Percentiles rank a stretch among this genome's conserved stretches.
Evolutionary conservation across 2,329 filamentous ascomycete species (phyloP).

Genomic region (Xenoacremonium recifei): DNA sequence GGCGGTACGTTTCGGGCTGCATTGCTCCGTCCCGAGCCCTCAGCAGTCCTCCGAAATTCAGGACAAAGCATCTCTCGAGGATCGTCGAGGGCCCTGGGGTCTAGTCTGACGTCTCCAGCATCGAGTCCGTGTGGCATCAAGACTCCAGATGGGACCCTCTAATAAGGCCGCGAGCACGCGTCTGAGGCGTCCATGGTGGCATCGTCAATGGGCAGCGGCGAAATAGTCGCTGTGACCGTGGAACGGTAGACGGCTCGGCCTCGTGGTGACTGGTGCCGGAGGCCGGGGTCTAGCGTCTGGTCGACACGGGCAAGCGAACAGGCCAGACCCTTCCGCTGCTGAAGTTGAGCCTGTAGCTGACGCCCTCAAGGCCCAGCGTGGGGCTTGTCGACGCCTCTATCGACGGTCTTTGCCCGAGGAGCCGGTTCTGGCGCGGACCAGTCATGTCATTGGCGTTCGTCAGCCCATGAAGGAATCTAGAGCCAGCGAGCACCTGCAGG

Average conservation of each 20-base stretch:
- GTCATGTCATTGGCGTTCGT: constrained; percentile 23
- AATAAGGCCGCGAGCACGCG: no score
- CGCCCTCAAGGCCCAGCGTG: constrained; percentile 14
- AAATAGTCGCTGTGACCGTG: neutral
- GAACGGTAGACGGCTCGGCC: constrained; percentile 6
- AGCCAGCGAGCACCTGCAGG: no score
- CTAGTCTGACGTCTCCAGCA: no score
- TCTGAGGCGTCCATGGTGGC: no score
- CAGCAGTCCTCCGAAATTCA: no score
- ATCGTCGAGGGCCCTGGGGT: no score
- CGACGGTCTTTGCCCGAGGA: constrained; percentile 20
- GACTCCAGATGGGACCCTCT: no score
- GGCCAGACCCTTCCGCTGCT: constrained; percentile 13
- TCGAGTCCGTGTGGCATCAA: no score
- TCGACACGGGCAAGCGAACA: constrained; percentile 10
- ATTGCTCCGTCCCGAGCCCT: no score
- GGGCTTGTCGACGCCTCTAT: constrained; percentile 13
- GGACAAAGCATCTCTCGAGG: no score
- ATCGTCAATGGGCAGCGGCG: no score
- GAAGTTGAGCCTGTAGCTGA: constrained; percentile 1
- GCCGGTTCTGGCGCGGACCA: constrained; percentile 15
- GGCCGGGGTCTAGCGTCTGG: constrained; percentile 17
- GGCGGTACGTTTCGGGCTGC: no score
- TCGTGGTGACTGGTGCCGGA: constrained; percentile 18
- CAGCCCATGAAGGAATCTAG: constrained; percentile 13